Conservation (phyloP, 2,329 filamentous ascomycete species). For the Lecanicillium sp. region DNA sequence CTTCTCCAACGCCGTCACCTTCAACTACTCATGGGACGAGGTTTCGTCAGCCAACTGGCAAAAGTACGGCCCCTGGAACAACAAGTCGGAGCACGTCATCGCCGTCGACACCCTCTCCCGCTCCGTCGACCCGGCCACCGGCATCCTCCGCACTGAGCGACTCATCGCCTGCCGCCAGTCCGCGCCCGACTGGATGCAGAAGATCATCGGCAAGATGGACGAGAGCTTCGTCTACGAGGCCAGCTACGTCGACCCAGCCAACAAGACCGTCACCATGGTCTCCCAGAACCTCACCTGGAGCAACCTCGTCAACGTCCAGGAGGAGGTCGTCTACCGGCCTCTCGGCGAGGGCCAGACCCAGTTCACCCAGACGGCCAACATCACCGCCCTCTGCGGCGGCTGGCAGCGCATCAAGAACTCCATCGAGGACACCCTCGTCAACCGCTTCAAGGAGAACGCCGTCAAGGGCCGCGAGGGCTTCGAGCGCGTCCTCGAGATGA, state of each 20-base stretch:
- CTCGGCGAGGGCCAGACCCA: slow-evolving; percentile 55
- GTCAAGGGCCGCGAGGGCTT: slow-evolving; percentile 88
- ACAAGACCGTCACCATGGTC: slow-evolving; percentile 91
- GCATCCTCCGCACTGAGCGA: slow-evolving; percentile 56
- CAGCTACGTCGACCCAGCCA: slow-evolving; percentile 80
- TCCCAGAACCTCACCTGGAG: slow-evolving; percentile 91
- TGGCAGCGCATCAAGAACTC: slow-evolving; percentile 97
- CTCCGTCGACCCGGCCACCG: slow-evolving; percentile 47
- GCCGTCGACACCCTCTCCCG: slow-evolving; percentile 90
- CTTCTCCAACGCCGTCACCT: slow-evolving; percentile 83
- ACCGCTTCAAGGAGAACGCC: slow-evolving; percentile 87
- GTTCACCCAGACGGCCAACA: slow-evolving; percentile 84
- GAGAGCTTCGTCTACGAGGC: slow-evolving; percentile 90
- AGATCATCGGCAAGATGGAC: slow-evolving; percentile 67
- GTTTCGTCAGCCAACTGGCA: slow-evolving; percentile 97
- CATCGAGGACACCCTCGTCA: slow-evolving; percentile 88
- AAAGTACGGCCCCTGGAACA: slow-evolving; percentile 98
- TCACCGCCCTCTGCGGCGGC: slow-evolving; percentile 89
- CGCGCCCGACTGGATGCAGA: slow-evolving; percentile 73
- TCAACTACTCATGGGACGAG: slow-evolving; percentile 98
- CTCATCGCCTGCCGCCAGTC: slow-evolving; percentile 57
- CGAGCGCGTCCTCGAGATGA: slow-evolving; percentile 90
- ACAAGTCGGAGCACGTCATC: slow-evolving; percentile 94
- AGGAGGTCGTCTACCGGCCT: slow-evolving; percentile 84
- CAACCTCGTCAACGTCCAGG: slow-evolving; percentile 84